Conservation (phyloP, 2,329 filamentous ascomycete genomes). For the Fusarium austroafricanum region DNA sequence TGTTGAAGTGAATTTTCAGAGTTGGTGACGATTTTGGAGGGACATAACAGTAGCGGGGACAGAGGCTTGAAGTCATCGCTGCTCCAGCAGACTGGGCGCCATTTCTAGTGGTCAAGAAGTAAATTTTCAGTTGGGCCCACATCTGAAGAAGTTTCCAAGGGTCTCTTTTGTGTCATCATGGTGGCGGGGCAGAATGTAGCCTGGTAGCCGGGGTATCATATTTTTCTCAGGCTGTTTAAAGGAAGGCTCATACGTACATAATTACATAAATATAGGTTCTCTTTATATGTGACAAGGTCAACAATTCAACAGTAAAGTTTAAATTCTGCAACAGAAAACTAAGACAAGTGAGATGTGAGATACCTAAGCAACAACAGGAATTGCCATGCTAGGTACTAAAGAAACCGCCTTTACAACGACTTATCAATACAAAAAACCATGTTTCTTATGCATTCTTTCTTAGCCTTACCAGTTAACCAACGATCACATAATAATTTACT, state of each 20-base stretch:
- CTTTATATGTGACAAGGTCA: neutral
- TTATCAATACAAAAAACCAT: neutral
- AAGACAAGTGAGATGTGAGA: neutral
- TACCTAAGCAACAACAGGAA: neutral
- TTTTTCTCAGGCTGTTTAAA: neutral
- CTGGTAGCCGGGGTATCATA: neutral
- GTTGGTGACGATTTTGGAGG: conserved; percentile 43
- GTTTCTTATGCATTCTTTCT: neutral
- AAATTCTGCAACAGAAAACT: neutral
- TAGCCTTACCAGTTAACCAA: neutral
- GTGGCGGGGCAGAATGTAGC: conserved; percentile 37
- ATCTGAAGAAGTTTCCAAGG: conserved; percentile 40
- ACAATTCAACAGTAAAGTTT: too few species aligned
- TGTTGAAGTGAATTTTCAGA: conserved; percentile 34
- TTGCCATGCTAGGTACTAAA: neutral
- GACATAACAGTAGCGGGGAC: conserved; percentile 45
- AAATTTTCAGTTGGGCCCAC: conserved; percentile 45
- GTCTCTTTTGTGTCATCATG: conserved; percentile 38
- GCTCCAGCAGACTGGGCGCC: conserved; percentile 40
- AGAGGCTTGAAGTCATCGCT: conserved; percentile 47
- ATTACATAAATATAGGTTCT: neutral
- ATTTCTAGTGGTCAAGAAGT: conserved; percentile 34
- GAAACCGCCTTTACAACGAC: fast-evolving
- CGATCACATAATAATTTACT: neutral
- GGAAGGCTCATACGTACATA: too few species aligned